A percentile compares a stretch with the other conserved stretches of the same genome.
These are phyloP conservation scores for Candida sojae DNA, from an alignment of 1,139 yeast genomes.

Conservation along the genomic window DNA sequence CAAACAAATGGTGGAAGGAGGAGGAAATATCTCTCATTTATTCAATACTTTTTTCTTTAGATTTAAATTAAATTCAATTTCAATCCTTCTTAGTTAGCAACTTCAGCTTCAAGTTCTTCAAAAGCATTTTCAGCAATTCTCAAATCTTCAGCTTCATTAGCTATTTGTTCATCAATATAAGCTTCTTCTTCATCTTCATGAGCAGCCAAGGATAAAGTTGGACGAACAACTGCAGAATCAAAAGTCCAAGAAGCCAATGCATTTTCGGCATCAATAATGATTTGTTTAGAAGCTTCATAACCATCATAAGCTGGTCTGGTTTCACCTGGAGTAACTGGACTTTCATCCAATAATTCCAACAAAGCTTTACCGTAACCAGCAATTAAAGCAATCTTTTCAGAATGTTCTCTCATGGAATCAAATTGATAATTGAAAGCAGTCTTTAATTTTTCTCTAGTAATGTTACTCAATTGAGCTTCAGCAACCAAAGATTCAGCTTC, in stretches of 20 bases:
- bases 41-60: neutral
- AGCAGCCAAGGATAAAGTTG: conserved; percentile 81
- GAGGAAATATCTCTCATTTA: neutral
- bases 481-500: conserved; percentile 99
- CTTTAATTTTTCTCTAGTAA: conserved; percentile 96
- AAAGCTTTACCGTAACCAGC: conserved; percentile 99
- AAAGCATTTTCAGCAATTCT: conserved; percentile 56
- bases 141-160: conserved; percentile 54
- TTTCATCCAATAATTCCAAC: conserved; percentile 91
- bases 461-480: conserved; percentile 97
- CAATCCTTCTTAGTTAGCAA: conserved; percentile 3
- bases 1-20: too few relatives aligned
- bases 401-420: conserved; percentile 93
- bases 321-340: conserved; percentile 99
- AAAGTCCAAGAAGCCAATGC: conserved; percentile 96
- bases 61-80: too few relatives aligned
- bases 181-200: conserved; percentile 65
- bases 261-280: conserved; percentile 94
- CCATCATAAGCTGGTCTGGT: conserved; percentile 98
- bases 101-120: conserved; percentile 20
- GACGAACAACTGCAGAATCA: conserved; percentile 93
- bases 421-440: conserved; percentile 97
- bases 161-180: conserved; percentile 55
- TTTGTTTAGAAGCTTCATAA: conserved; percentile 96
- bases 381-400: conserved; percentile 93